Conservation (phyloP, 1,139 yeast species). For the Suhomyces maxii region DNA sequence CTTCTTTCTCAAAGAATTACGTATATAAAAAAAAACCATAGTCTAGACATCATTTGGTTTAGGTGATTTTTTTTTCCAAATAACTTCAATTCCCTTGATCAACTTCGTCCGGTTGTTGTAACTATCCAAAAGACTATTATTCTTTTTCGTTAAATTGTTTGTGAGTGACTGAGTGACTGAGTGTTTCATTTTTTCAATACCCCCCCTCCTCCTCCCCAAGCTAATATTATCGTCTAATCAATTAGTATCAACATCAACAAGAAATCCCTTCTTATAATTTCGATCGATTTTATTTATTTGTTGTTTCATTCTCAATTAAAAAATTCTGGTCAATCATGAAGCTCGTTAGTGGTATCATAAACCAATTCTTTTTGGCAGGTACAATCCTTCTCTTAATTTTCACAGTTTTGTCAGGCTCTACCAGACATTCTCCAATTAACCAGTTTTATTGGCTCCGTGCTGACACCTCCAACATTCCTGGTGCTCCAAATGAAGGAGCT, state of each 20-base stretch:
- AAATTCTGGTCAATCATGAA: slow-evolving; percentile 27
- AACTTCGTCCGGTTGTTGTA: too few species aligned
- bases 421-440: slow-evolving; percentile 59
- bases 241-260: too few species aligned
- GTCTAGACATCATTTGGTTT: too few species aligned
- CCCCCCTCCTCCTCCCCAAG: neutral
- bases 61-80: too few species aligned
- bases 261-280: too few species aligned
- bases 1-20: too few species aligned
- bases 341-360: slow-evolving; percentile 34
- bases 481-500: slow-evolving; percentile 56
- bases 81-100: too few species aligned
- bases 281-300: too few species aligned
- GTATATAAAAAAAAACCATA: too few species aligned
- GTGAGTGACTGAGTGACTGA: too few species aligned
- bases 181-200: neutral
- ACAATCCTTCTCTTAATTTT: slow-evolving; percentile 59
- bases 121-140: too few species aligned
- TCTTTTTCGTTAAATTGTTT: too few species aligned
- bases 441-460: slow-evolving; percentile 72
- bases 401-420: slow-evolving; percentile 66
- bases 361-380: slow-evolving; percentile 48
- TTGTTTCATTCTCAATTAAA: neutral
- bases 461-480: slow-evolving; percentile 56
- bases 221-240: neutral